These are phyloP conservation scores for Torulaspora delbrueckii DNA, from an alignment of 805 yeast genomes.

Conservation along the genomic window DNA sequence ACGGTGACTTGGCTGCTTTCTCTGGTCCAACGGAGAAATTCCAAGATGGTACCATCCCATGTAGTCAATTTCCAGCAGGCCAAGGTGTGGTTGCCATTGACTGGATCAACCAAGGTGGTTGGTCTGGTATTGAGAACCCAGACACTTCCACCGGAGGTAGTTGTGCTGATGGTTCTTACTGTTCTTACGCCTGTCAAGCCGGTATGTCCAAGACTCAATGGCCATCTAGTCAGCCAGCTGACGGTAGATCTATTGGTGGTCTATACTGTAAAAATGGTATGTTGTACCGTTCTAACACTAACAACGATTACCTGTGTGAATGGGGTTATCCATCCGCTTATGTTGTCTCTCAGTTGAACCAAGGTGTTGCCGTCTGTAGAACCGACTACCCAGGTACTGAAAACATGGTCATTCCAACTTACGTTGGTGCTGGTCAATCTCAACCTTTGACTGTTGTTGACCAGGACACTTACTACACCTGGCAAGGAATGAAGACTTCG, in stretches of 20 bases:
- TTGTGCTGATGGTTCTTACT: constrained; percentile 86
- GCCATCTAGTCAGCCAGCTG: constrained; percentile 83
- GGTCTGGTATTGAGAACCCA: constrained; percentile 37
- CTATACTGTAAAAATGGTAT: constrained; percentile 78
- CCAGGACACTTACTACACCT: constrained; percentile 67
- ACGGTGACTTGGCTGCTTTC: constrained; percentile 59
- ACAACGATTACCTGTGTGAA: constrained; percentile 68
- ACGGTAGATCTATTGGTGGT: constrained; percentile 94
- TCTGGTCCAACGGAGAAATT: constrained; percentile 56
- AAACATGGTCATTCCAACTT: constrained; percentile 95
- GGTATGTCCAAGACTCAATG: constrained; percentile 99
- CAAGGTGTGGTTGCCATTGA: constrained; percentile 62
- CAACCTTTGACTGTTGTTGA: constrained; percentile 76
- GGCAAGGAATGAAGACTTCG: constrained; percentile 80
- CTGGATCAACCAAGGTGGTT: constrained; percentile 52
- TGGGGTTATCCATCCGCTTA: constrained; percentile 75
- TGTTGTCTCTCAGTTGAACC: constrained; percentile 57
- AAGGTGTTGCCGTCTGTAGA: constrained; percentile 86
- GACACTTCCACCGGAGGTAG: constrained; percentile 53
- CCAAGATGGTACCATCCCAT: constrained; percentile 61
- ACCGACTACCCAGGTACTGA: constrained; percentile 99
- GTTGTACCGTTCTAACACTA: constrained; percentile 73
- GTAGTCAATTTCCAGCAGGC: constrained; percentile 70
- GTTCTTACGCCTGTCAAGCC: constrained; percentile 97
- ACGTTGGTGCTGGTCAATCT: constrained; percentile 60